Conservation (phyloP, 2,329 filamentous ascomycete genomes). For the Metarhizium sp. region DNA sequence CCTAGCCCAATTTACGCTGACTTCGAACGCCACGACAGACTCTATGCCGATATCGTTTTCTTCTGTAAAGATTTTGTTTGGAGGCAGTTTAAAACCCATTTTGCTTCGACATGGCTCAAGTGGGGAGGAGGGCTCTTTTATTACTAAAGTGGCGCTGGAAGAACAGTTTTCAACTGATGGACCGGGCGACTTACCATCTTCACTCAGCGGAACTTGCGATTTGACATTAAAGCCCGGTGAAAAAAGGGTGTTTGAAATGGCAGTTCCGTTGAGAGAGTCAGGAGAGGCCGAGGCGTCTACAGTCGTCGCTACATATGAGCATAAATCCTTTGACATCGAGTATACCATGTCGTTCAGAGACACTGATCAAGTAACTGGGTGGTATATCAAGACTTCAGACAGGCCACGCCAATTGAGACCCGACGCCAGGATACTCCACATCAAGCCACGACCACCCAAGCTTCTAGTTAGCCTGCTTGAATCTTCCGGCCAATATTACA, state of each 20-base stretch:
- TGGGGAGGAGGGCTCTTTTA: conserved; percentile 8
- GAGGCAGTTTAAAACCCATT: conserved; percentile 48
- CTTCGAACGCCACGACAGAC: conserved; percentile 43
- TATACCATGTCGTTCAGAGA: conserved; percentile 50
- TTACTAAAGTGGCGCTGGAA: conserved; percentile 16
- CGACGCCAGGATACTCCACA: conserved; percentile 50
- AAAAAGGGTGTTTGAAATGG: conserved; percentile 61
- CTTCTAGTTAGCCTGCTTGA: conserved; percentile 63
- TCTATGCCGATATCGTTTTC: conserved; percentile 43
- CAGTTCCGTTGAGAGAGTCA: conserved; percentile 67
- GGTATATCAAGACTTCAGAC: conserved; percentile 36
- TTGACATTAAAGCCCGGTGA: conserved; percentile 59
- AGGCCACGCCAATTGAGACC: conserved; percentile 38
- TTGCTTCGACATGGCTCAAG: conserved; percentile 33
- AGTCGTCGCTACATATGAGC: conserved; percentile 53
- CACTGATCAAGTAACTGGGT: conserved; percentile 32
- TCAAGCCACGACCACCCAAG: conserved; percentile 86
- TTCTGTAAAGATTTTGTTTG: conserved; percentile 44
- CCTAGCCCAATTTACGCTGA: conserved; percentile 47
- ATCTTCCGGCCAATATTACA: conserved; percentile 67
- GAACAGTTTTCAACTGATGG: conserved; percentile 16
- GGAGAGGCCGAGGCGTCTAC: conserved; percentile 63
- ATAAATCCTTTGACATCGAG: conserved; percentile 56
- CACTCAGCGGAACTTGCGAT: conserved; percentile 48
- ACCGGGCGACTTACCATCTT: conserved; percentile 18